phyloP scores from a whole-genome alignment of 345 rosid species.

The Eucalyptus erythrocorys region DNA sequence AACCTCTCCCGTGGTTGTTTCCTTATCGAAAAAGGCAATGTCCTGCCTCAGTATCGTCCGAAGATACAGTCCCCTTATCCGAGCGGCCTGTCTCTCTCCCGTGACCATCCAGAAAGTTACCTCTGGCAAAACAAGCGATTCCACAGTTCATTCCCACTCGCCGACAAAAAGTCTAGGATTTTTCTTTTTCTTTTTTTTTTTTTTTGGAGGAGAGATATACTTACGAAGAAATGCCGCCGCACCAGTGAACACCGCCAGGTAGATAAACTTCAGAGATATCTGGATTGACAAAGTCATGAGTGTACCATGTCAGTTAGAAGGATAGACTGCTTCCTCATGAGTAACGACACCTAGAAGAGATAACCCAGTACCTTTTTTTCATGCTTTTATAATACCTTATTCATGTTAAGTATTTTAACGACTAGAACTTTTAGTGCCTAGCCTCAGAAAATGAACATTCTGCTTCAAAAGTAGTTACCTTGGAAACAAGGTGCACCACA shows the following conservation, averaged over 20 bases:
- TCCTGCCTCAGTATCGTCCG: conserved; percentile 79
- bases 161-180: background rate
- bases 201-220: background rate
- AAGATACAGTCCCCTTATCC: conserved; percentile 62
- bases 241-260: conserved; percentile 57
- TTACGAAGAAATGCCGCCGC: conserved; percentile 68
- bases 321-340: background rate
- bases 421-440: background rate
- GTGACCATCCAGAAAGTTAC: conserved; percentile 83
- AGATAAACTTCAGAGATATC: conserved; percentile 68
- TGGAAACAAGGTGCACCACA: conserved; percentile 29
- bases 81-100: conserved; percentile 79
- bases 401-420: background rate
- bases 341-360: background rate
- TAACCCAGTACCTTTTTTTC: background rate
- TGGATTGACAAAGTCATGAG: background rate
- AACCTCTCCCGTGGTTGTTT: conserved; percentile 84
- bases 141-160: background rate
- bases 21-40: conserved; percentile 64
- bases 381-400: background rate
- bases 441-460: background rate
- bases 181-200: background rate
- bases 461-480: conserved; percentile 20
- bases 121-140: conserved; percentile 22
- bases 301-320: background rate